A percentile compares a stretch with the other conserved stretches of the same genome.
These are phyloP conservation scores for Fusarium stilboides DNA, from an alignment of 2,329 filamentous ascomycete genomes.

Conservation along the genomic window DNA sequence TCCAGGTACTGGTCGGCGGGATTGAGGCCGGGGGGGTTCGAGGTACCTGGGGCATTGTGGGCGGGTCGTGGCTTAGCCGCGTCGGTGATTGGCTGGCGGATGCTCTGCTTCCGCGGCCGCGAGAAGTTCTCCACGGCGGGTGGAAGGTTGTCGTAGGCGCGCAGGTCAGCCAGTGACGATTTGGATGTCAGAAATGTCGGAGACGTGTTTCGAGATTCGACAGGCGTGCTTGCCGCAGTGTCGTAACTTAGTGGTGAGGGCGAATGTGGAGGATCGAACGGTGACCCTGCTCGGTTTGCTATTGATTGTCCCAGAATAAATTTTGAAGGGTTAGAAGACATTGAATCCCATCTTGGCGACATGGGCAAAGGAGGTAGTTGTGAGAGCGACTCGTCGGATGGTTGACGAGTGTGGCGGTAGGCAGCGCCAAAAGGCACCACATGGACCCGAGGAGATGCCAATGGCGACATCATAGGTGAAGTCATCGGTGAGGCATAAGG, in stretches of 20 bases:
- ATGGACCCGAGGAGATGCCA: conserved; percentile 44
- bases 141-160: conserved; percentile 55
- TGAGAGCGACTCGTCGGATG: conserved; percentile 46
- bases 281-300: conserved; percentile 43
- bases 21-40: conserved; percentile 49
- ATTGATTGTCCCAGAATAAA: conserved; percentile 47
- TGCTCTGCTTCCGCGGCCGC: conserved; percentile 69
- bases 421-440: conserved; percentile 45
- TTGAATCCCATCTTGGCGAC: conserved; percentile 64
- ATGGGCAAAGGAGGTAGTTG: conserved; percentile 56
- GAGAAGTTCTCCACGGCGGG: conserved; percentile 71
- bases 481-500: conserved; percentile 46
- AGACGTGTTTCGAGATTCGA: conserved; percentile 50
- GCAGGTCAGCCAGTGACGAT: conserved; percentile 54
- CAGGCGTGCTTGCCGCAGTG: conserved; percentile 41
- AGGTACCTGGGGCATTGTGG: conserved; percentile 37
- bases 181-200: conserved; percentile 53
- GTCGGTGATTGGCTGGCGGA: conserved; percentile 61
- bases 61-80: conserved; percentile 51
- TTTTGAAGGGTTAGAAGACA: conserved; percentile 51
- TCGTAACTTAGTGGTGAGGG: conserved; percentile 47
- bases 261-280: conserved; percentile 49
- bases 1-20: conserved; percentile 52
- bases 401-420: conserved; percentile 40
- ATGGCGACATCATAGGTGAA: conserved; percentile 40